phyloP scores from a whole-genome alignment of 2,329 filamentous ascomycete genomes.

The Zasmidium citrigriseum region DNA sequence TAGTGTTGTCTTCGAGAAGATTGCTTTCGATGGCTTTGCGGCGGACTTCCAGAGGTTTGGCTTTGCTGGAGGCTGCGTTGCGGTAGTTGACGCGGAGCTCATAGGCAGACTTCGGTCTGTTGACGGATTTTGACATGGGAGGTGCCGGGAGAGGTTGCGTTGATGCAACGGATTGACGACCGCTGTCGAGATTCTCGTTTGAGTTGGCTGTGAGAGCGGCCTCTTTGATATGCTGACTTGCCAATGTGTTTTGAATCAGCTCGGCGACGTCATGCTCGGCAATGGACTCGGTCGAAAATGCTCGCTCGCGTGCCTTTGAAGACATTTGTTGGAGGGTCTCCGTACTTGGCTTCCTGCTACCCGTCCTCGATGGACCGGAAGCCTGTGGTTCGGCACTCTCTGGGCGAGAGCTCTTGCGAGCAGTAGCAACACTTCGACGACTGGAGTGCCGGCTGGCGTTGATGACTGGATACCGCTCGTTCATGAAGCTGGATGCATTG shows the following conservation, averaged over 20 bases:
- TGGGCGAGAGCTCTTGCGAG: constrained; percentile 2
- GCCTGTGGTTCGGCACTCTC: background rate
- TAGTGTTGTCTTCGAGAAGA: constrained; percentile 34
- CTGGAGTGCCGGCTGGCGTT: constrained; percentile 34
- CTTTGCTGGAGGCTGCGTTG: constrained; percentile 15
- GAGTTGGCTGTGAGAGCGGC: background rate
- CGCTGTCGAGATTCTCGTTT: background rate
- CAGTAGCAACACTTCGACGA: constrained; percentile 11
- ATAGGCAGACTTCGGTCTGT: constrained; percentile 32
- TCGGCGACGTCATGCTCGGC: background rate
- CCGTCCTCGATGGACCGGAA: background rate
- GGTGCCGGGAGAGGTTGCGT: background rate
- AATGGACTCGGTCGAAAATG: background rate
- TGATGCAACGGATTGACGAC: background rate
- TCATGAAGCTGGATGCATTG: constrained; percentile 39
- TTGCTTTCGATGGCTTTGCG: constrained; percentile 24
- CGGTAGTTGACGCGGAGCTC: constrained; percentile 38
- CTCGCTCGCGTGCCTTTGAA: background rate
- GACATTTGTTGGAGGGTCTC: background rate
- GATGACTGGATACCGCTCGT: constrained; percentile 47
- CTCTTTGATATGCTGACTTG: background rate
- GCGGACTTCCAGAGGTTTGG: constrained; percentile 27
- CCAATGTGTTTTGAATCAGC: background rate
- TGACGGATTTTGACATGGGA: background rate
- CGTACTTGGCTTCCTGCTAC: constrained; percentile 3